Conservation (phyloP, 176 grass and related monocot species). For the Carex kokanica region DNA sequence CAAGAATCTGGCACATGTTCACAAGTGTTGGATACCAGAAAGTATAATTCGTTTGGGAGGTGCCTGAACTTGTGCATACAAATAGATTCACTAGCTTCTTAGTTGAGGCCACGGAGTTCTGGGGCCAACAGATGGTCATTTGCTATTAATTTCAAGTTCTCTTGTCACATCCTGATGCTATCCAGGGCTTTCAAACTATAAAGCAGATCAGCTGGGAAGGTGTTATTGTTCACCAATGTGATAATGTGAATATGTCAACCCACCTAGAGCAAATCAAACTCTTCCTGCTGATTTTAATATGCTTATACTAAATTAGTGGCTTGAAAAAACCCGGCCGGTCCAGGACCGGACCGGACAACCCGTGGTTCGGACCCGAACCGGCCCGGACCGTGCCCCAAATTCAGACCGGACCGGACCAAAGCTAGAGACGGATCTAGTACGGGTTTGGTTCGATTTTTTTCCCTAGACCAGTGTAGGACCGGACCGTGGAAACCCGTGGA, state of each 20-base stretch:
- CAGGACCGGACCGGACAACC: no score
- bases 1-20: constrained; percentile 60
- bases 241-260: constrained; percentile 37
- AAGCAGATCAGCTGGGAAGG: constrained; percentile 52
- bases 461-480: no score
- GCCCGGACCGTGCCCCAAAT: no score
- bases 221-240: constrained; percentile 59
- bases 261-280: constrained; percentile 39
- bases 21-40: constrained; percentile 67
- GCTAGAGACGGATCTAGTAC: no score
- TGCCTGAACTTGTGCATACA: constrained; percentile 49
- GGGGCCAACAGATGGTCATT: constrained; percentile 29
- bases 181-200: constrained; percentile 50
- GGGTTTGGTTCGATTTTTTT: no score
- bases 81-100: constrained; percentile 41
- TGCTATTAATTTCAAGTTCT: constrained; percentile 81
- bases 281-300: constrained; percentile 54
- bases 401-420: no score
- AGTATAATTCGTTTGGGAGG: constrained; percentile 31
- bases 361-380: no score
- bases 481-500: no score
- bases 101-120: constrained; percentile 25
- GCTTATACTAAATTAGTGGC: no score
- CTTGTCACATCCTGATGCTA: constrained; percentile 56
- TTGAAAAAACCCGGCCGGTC: no score